Percentiles rank a stretch among this genome's conserved stretches.
These are phyloP conservation scores for Brassica rapa DNA, from an alignment of 345 rosid genomes.

Conservation along the genomic window DNA sequence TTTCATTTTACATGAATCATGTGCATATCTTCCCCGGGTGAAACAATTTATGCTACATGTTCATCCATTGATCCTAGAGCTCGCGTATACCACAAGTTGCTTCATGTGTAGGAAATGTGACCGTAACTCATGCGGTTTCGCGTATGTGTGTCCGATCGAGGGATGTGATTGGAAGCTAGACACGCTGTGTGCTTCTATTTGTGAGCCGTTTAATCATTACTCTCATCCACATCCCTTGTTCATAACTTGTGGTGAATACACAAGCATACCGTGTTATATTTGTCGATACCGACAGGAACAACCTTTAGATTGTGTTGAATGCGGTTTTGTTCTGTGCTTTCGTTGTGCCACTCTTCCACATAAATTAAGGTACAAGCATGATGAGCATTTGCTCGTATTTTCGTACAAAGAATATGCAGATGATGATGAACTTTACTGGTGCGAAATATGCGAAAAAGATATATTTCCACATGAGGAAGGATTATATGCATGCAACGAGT, in stretches of 20 bases:
- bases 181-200: background rate
- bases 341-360: background rate
- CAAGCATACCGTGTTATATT: background rate
- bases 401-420: background rate
- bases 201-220: background rate
- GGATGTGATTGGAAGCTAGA: background rate
- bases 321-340: background rate
- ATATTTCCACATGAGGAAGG: background rate
- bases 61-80: background rate
- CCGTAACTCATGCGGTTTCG: background rate
- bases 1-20: constrained; percentile 21
- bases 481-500: background rate
- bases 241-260: background rate
- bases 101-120: background rate
- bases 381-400: background rate
- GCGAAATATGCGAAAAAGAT: background rate
- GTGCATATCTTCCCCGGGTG: constrained; percentile 13
- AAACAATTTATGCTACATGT: constrained; percentile 4
- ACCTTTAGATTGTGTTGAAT: background rate
- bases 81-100: background rate
- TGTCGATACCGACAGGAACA: background rate
- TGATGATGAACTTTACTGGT: background rate
- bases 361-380: background rate
- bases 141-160: background rate
- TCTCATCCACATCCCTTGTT: background rate